Evolutionary conservation across 805 yeast species (phyloP).

Genomic region (Ogataea angusta): DNA sequence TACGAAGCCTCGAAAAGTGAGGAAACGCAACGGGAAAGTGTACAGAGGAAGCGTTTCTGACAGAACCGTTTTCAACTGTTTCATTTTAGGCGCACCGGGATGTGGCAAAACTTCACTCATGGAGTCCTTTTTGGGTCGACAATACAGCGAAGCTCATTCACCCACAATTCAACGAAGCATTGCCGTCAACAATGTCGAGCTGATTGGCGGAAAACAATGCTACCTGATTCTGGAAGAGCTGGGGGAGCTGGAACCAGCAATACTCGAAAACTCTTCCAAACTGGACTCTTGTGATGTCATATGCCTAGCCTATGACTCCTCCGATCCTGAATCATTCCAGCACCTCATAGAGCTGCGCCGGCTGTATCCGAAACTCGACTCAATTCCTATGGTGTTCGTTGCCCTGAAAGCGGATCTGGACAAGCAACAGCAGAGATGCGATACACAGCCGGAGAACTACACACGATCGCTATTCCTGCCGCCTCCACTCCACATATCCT

Average conservation of each 20-base stretch:
- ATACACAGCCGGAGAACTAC: constrained; percentile 82
- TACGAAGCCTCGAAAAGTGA: constrained; percentile 73
- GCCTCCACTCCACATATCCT: constrained; percentile 88
- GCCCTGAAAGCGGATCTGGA: constrained; percentile 95
- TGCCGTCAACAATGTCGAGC: constrained; percentile 89
- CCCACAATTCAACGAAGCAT: constrained; percentile 81
- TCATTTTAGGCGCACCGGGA: constrained; percentile 77
- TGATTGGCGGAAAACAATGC: constrained; percentile 93
- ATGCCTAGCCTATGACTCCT: constrained; percentile 87
- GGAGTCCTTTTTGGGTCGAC: constrained; percentile 76
- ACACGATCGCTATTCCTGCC: constrained; percentile 62
- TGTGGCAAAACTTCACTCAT: constrained; percentile 86
- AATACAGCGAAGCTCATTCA: constrained; percentile 64
- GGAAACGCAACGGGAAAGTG: constrained; percentile 59
- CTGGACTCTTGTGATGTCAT: constrained; percentile 87
- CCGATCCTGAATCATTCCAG: constrained; percentile 93
- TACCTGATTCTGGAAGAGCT: constrained; percentile 87
- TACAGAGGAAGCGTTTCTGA: constrained; percentile 72
- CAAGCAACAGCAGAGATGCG: constrained; percentile 88
- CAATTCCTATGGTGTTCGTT: constrained; percentile 80
- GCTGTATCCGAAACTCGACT: constrained; percentile 53
- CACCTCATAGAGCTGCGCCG: constrained; percentile 68
- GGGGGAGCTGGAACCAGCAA: constrained; percentile 82
- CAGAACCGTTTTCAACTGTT: constrained; percentile 89
- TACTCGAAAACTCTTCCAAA: constrained; percentile 64